Evolutionary conservation across 805 yeast genomes (phyloP), one percentile per base, ranked within the genome.

Genomic region (Ogataea glucozyma): DNA sequence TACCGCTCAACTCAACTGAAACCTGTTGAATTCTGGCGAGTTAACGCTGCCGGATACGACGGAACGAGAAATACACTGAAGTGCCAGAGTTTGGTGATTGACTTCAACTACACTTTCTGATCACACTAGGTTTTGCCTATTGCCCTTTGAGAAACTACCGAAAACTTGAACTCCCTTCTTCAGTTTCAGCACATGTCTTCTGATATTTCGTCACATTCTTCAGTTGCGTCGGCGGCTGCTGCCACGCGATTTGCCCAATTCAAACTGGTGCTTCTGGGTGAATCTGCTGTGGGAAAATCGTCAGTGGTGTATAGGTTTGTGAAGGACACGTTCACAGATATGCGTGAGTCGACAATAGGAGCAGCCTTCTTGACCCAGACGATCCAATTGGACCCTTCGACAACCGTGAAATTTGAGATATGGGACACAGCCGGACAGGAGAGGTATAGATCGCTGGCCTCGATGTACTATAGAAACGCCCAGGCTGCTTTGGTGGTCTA

Each of bases 401-500:
- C 78, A 12, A 78, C 80, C 1, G 75, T 85, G 31, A 83, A 84
- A 60, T 77, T 83, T 52, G 93, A 85, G 58, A 83, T 85, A 40
- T 85, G 93, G 95, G 95, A 85, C 58, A 85, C 91, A 2, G 90
- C 91, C 0, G 93, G 95, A 6, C 93, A 85, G 61, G 93, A 85
- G 56, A 66, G 95, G 43, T 85, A 85, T 56, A 75, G 84, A 49
- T 79, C 88, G 0, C 67, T 85, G 51, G 87, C 91, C 4, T 89
- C 91, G 22, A 85, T 85, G 89, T 85, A 85, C 64, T 85, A 85
- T 61, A 64, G 95, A 52, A 83, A 83, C 56, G 85, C 90, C 20
- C 84, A 85, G 61, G 85, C 88, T 26, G 93, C 95, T 0, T 64
- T 85, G 30, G 83, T 87, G 13, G 91, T 85, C 2, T 85, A 79